These are phyloP conservation scores for Diaporthe caulivora DNA, from an alignment of 2,329 filamentous ascomycete species.

Conservation along the genomic window DNA sequence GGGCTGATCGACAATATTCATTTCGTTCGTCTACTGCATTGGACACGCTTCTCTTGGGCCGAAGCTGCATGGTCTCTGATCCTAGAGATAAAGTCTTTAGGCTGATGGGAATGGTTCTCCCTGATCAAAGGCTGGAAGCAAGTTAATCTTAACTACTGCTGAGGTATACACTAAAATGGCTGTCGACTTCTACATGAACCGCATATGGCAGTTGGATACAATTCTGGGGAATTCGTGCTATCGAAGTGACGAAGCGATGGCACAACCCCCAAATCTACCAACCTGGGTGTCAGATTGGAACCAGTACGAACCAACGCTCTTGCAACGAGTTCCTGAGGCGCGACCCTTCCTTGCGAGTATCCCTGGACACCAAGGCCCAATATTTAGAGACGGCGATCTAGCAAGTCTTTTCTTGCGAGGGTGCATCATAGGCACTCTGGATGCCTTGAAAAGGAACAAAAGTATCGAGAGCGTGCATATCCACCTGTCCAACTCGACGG, in stretches of 20 bases:
- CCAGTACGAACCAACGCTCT: background rate
- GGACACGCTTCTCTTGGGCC: background rate
- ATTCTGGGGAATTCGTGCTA: background rate
- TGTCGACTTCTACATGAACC: background rate
- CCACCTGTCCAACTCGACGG: background rate
- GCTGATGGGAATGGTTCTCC: background rate
- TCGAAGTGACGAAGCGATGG: background rate
- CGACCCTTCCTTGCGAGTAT: rapidly evolving
- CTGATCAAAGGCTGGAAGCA: background rate
- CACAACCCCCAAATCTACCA: background rate
- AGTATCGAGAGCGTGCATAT: too few species aligned
- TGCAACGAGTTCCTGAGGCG: background rate
- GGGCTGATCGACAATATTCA: too few species aligned
- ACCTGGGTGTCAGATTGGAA: background rate
- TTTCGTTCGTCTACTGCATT: background rate
- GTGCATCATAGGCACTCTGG: background rate
- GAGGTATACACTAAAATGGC: background rate
- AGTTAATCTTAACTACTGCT: background rate
- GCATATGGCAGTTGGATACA: background rate
- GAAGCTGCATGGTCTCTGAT: background rate
- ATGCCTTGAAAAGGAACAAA: background rate
- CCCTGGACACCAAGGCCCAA: background rate
- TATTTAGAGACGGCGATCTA: background rate
- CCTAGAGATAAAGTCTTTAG: conserved; percentile 9
- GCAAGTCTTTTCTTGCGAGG: background rate